phyloP scores from a whole-genome alignment of 352 stramenopile species.

The Phytophthora europaea region DNA sequence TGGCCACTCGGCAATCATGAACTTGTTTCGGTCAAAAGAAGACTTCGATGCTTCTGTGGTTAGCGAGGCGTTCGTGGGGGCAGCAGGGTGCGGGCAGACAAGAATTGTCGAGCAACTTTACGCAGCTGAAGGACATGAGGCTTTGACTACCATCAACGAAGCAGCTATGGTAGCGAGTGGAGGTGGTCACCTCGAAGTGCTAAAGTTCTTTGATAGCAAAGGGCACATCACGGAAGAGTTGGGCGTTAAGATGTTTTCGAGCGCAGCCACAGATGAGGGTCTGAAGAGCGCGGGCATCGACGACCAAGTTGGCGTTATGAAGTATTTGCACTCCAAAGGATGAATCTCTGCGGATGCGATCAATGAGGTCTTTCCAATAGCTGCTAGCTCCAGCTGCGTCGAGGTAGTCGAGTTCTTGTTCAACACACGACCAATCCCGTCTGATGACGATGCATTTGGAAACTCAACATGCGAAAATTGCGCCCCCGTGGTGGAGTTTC shows the following conservation, averaged over 20 bases:
- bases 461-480: neutral
- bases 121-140: neutral
- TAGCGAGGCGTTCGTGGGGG: neutral
- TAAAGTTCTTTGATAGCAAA: neutral
- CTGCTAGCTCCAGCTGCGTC: neutral
- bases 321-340: conserved; percentile 3
- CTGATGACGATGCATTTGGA: conserved; percentile 3
- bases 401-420: conserved; percentile 9
- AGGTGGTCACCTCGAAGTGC: conserved; percentile 6
- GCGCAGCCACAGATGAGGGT: neutral
- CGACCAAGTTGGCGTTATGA: conserved; percentile 4
- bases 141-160: neutral
- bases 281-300: neutral
- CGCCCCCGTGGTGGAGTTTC: neutral
- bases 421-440: neutral
- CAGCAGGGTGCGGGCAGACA: neutral
- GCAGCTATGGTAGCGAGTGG: neutral
- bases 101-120: neutral
- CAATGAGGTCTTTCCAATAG: neutral
- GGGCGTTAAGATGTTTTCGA: neutral
- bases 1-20: neutral
- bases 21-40: conserved; percentile 3
- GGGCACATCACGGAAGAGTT: neutral
- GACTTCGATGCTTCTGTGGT: neutral
- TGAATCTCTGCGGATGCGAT: neutral